A percentile compares a stretch with the other conserved stretches of the same genome.
phyloP scores from a whole-genome alignment of 2,329 filamentous ascomycete genomes.

The Monosporascus sp. region DNA sequence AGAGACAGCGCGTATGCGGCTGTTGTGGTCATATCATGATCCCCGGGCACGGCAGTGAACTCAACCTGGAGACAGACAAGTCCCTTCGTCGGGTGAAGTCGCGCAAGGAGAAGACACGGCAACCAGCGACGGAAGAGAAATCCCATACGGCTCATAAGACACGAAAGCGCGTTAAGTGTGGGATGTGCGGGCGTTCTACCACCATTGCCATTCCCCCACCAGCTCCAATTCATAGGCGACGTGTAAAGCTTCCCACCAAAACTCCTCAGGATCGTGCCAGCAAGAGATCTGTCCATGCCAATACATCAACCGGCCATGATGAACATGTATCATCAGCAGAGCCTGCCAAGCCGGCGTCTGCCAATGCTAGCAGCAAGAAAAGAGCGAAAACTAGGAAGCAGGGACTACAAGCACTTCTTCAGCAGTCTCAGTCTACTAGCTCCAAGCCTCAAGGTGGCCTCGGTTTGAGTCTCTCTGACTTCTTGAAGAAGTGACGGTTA shows the following conservation, averaged over 20 bases:
- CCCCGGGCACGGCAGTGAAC: conserved; percentile 37
- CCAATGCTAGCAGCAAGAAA: conserved; percentile 59
- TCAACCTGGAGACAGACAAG: conserved; percentile 33
- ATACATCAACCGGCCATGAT: background rate
- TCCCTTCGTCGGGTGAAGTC: conserved; percentile 44
- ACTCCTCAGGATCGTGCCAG: conserved; percentile 1
- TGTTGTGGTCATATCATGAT: conserved; percentile 58
- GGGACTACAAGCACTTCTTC: conserved; percentile 60
- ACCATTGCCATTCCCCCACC: conserved; percentile 35
- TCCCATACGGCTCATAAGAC: conserved; percentile 15
- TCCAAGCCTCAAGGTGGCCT: conserved; percentile 28
- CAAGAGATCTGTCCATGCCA: background rate
- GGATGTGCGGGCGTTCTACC: conserved; percentile 39
- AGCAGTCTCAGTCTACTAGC: conserved; percentile 39
- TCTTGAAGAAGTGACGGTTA: conserved; percentile 38
- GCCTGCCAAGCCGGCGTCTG: conserved; percentile 25
- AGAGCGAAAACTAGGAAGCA: conserved; percentile 60
- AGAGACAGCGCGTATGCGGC: conserved; percentile 50
- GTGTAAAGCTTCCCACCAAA: conserved; percentile 23
- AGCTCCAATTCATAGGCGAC: conserved; percentile 16
- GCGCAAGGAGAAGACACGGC: conserved; percentile 5
- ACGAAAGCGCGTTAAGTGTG: conserved; percentile 39
- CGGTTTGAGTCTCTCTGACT: conserved; percentile 49
- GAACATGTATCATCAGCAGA: conserved; percentile 11
- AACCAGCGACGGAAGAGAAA: background rate